Evolutionary conservation across 75 land plant species (phyloP).

Genomic region (Picea glauca): DNA sequence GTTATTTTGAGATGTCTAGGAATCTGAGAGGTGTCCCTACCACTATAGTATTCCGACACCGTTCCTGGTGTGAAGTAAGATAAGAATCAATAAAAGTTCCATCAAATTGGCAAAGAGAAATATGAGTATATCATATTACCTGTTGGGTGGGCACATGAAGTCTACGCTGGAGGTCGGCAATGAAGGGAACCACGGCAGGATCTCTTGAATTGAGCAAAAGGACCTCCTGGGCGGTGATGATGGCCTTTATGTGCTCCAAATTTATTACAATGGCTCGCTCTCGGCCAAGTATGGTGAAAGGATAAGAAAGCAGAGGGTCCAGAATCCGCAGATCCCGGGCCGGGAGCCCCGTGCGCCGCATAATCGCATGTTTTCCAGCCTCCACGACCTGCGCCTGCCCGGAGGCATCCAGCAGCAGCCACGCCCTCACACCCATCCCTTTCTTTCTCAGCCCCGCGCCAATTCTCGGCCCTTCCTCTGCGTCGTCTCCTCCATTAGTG

Average conservation of each 20-base stretch:
- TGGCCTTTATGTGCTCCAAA: constrained; percentile 85
- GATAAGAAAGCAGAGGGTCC: constrained; percentile 59
- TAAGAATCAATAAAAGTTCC: too few relatives aligned
- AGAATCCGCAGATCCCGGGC: constrained; percentile 56
- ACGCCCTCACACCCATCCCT: constrained; percentile 58
- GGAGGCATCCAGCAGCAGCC: constrained; percentile 60
- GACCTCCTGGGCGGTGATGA: constrained; percentile 83
- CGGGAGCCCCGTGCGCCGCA: constrained; percentile 61
- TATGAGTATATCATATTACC: too few relatives aligned
- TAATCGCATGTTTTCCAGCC: constrained; percentile 60
- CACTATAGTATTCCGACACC: too few relatives aligned
- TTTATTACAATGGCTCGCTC: constrained; percentile 89
- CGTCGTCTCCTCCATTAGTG: constrained; percentile 6
- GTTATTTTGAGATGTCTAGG: too few relatives aligned
- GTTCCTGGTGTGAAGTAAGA: too few relatives aligned
- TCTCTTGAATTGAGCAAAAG: constrained; percentile 58
- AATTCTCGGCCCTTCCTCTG: background rate
- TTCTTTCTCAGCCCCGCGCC: constrained; percentile 49
- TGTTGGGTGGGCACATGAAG: constrained; percentile 8
- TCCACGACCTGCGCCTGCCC: constrained; percentile 65
- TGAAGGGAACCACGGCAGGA: constrained; percentile 63
- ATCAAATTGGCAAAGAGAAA: too few relatives aligned
- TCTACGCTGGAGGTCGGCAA: constrained; percentile 56
- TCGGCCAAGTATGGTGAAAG: constrained; percentile 63
- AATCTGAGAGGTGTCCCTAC: too few relatives aligned